Percentiles rank a stretch among this genome's conserved stretches.
Evolutionary conservation across 176 grass and related monocot genomes (phyloP).

Genomic region (Secale cereale): DNA sequence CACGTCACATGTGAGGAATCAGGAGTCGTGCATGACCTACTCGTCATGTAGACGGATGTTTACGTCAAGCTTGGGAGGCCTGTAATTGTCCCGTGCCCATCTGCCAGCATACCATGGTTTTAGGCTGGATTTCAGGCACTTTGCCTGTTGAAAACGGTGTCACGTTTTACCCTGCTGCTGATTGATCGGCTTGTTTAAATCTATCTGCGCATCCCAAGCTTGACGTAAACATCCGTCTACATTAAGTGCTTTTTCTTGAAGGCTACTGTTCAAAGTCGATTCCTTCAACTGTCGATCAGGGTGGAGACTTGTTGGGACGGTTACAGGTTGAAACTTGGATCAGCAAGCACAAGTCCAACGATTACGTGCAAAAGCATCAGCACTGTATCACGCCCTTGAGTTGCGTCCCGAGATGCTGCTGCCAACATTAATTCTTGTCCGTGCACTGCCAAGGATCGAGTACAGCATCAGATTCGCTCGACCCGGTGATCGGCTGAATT

Average conservation of each 20-base stretch:
- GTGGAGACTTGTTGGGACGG: background rate
- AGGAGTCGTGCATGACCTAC: background rate
- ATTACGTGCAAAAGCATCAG: background rate
- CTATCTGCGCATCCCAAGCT: no score
- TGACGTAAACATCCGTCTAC: no score
- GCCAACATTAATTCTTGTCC: slow-evolving; percentile 12
- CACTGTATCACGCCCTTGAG: background rate
- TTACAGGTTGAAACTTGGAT: background rate
- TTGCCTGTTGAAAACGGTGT: slow-evolving; percentile 26
- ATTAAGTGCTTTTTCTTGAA: no score
- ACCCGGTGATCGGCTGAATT: slow-evolving; percentile 11
- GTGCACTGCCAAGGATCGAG: slow-evolving; percentile 16
- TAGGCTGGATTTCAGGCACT: slow-evolving; percentile 40
- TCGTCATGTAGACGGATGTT: slow-evolving; percentile 6
- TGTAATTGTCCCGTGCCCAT: background rate
- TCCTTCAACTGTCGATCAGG: background rate
- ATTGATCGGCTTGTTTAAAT: background rate
- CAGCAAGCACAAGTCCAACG: background rate
- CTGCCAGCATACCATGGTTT: slow-evolving; percentile 9
- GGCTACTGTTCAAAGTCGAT: background rate
- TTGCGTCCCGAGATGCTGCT: slow-evolving; percentile 8
- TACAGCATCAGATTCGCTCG: slow-evolving; percentile 37
- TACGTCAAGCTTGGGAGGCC: slow-evolving; percentile 27
- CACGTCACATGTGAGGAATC: background rate
- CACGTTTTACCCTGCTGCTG: background rate